Percentiles rank a stretch among this genome's conserved stretches.
phyloP scores from a whole-genome alignment of 805 yeast genomes.

The Candida morakotiae region DNA sequence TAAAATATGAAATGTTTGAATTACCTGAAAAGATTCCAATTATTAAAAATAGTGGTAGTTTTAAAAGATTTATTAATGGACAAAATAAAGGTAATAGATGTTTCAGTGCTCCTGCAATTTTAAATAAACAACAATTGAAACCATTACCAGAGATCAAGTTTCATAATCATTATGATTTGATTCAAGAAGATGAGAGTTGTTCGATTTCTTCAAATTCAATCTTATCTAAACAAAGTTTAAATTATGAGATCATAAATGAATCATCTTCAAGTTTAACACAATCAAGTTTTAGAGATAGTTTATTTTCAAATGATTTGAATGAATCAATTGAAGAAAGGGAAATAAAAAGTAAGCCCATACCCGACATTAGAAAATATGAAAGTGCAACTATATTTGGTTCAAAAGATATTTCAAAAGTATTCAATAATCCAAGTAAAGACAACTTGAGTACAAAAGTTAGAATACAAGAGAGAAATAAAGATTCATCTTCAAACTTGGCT shows the following conservation, averaged over 20 bases:
- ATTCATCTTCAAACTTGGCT: too few species aligned
- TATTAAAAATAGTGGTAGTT: conserved; percentile 17
- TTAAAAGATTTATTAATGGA: conserved; percentile 14
- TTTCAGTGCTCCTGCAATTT: conserved; percentile 4
- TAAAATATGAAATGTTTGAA: conserved; percentile 19
- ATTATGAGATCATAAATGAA: background rate
- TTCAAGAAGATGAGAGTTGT: background rate
- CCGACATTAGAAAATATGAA: too few species aligned
- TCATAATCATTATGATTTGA: background rate
- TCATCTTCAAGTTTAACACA: background rate
- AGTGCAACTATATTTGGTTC: too few species aligned
- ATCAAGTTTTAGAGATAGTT: conserved; percentile 10
- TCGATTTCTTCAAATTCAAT: conserved; percentile 1
- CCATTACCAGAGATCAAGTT: background rate
- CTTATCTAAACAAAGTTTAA: background rate
- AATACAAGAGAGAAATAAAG: too few species aligned
- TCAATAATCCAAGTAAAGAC: too few species aligned
- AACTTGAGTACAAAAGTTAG: too few species aligned
- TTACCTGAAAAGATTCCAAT: conserved; percentile 26
- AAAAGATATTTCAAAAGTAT: too few species aligned
- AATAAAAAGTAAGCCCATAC: background rate
- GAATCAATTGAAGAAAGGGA: background rate
- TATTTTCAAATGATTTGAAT: conserved; percentile 7
- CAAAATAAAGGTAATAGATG: conserved; percentile 2
- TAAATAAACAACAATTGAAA: background rate